Conservation (phyloP, 2,329 filamentous ascomycete species). For the Cercospora beticola region DNA sequence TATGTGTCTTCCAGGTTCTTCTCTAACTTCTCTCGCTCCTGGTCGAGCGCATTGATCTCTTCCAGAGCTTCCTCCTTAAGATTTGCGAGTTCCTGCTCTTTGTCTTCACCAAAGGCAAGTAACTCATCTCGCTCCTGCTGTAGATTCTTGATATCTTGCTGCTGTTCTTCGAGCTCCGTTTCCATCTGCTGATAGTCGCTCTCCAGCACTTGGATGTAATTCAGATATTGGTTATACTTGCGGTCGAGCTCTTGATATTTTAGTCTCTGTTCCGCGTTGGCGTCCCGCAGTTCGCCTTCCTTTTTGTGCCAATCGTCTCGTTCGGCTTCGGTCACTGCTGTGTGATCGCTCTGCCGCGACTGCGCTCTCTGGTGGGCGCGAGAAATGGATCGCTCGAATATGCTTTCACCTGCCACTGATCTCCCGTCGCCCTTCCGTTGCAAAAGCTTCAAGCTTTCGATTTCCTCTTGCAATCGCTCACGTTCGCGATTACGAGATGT, state of each 20-base stretch:
- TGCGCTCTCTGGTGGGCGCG: slow-evolving; percentile 69
- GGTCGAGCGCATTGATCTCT: slow-evolving; percentile 53
- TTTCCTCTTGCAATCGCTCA: slow-evolving; percentile 91
- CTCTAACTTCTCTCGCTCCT: slow-evolving; percentile 46
- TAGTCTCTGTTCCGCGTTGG: slow-evolving; percentile 79
- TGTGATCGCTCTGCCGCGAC: slow-evolving; percentile 70
- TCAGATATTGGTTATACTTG: slow-evolving; percentile 75
- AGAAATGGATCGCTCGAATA: slow-evolving; percentile 91
- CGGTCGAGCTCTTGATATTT: slow-evolving; percentile 85
- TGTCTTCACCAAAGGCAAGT: slow-evolving; percentile 67
- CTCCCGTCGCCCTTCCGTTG: slow-evolving; percentile 67
- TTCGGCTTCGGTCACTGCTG: slow-evolving; percentile 72
- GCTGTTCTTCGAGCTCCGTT: slow-evolving; percentile 74
- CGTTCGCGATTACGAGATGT: slow-evolving; percentile 95
- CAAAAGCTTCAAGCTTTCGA: slow-evolving; percentile 90
- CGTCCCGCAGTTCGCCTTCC: slow-evolving; percentile 79
- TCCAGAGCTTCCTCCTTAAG: slow-evolving; percentile 59
- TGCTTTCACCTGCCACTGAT: slow-evolving; percentile 74
- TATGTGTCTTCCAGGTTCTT: slow-evolving; percentile 51
- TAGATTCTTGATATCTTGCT: slow-evolving; percentile 75
- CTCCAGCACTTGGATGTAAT: slow-evolving; percentile 74
- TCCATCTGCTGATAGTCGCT: slow-evolving; percentile 68
- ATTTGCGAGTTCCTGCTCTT: slow-evolving; percentile 54
- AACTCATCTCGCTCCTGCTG: slow-evolving; percentile 86
- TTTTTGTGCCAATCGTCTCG: slow-evolving; percentile 84